Conservation (phyloP, 192 early-diverging fungal genomes). For the Backusella westeae region DNA sequence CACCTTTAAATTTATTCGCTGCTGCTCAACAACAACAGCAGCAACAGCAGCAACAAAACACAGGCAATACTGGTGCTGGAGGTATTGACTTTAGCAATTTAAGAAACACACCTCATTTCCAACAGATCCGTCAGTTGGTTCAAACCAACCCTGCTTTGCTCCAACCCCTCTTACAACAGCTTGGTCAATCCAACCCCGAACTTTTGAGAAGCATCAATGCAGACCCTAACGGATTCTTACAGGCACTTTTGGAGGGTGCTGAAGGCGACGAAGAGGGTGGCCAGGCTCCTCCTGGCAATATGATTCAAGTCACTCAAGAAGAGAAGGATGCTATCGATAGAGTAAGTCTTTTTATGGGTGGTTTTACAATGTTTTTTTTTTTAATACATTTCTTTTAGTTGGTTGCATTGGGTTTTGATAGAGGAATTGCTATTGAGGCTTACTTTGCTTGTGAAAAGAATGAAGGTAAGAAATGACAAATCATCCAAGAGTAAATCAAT, state of each 20-base stretch:
- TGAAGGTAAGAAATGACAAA: slow-evolving; percentile 50
- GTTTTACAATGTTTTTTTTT: background rate
- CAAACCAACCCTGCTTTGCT: slow-evolving; percentile 84
- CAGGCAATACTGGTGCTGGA: slow-evolving; percentile 37
- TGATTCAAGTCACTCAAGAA: slow-evolving; percentile 82
- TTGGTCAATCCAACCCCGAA: slow-evolving; percentile 83
- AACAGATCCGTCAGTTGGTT: slow-evolving; percentile 86
- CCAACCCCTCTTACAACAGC: slow-evolving; percentile 79
- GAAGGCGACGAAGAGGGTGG: slow-evolving; percentile 59
- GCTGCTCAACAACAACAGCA: slow-evolving; percentile 46
- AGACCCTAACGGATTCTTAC: slow-evolving; percentile 79
- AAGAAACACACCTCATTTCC: slow-evolving; percentile 84
- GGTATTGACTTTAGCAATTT: slow-evolving; percentile 48
- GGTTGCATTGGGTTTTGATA: slow-evolving; percentile 83
- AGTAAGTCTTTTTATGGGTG: slow-evolving; percentile 38
- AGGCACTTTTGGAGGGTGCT: slow-evolving; percentile 63
- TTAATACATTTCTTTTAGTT: slow-evolving; percentile 48
- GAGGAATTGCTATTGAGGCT: slow-evolving; percentile 82
- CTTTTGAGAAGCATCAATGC: slow-evolving; percentile 74
- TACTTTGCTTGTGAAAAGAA: slow-evolving; percentile 98
- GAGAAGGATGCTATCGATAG: slow-evolving; percentile 89
- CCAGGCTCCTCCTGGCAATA: slow-evolving; percentile 38
- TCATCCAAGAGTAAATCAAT: background rate
- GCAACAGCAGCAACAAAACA: slow-evolving; percentile 27
- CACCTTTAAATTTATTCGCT: slow-evolving; percentile 60